Evolutionary conservation across 148 eudicot species (phyloP).

Genomic region (Rhododendron simsii): DNA sequence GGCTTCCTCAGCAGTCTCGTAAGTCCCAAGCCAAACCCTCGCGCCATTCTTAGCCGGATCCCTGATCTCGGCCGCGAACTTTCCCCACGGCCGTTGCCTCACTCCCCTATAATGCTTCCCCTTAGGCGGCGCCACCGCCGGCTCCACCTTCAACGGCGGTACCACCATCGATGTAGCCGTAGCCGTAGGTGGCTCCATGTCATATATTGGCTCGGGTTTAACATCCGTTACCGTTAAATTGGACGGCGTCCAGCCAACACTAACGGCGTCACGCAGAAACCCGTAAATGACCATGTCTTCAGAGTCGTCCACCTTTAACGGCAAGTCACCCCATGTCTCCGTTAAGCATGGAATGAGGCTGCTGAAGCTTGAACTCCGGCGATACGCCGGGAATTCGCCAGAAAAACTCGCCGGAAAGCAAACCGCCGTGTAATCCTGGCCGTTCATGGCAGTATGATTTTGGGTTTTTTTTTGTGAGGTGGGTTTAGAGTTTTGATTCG

Average conservation of each 20-base stretch:
- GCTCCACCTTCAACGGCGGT: slow-evolving; percentile 1
- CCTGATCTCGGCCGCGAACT: slow-evolving; percentile 58
- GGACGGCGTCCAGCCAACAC: slow-evolving; percentile 44
- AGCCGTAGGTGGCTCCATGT: neutral
- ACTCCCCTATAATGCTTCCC: slow-evolving; percentile 52
- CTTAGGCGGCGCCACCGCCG: slow-evolving; percentile 9
- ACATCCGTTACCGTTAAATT: slow-evolving; percentile 18
- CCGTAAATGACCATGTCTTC: slow-evolving; percentile 46
- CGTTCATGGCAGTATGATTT: neutral
- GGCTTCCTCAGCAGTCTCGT: slow-evolving; percentile 61
- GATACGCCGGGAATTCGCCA: slow-evolving; percentile 17
- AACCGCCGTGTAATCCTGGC: neutral
- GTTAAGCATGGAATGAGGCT: slow-evolving; percentile 34
- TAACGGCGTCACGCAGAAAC: slow-evolving; percentile 39
- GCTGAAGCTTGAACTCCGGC: slow-evolving; percentile 38
- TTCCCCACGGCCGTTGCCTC: slow-evolving; percentile 60
- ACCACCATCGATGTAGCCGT: neutral
- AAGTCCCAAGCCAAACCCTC: slow-evolving; percentile 62
- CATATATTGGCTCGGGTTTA: slow-evolving; percentile 26
- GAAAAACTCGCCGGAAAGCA: slow-evolving; percentile 6
- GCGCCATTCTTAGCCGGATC: slow-evolving; percentile 65
- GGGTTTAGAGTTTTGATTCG: neutral
- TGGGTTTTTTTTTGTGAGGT: neutral
- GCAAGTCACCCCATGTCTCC: slow-evolving; percentile 51
- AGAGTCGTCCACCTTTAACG: slow-evolving; percentile 41